Conservation (phyloP, 2,329 filamentous ascomycete species). For the Bipolaris zeicola region DNA sequence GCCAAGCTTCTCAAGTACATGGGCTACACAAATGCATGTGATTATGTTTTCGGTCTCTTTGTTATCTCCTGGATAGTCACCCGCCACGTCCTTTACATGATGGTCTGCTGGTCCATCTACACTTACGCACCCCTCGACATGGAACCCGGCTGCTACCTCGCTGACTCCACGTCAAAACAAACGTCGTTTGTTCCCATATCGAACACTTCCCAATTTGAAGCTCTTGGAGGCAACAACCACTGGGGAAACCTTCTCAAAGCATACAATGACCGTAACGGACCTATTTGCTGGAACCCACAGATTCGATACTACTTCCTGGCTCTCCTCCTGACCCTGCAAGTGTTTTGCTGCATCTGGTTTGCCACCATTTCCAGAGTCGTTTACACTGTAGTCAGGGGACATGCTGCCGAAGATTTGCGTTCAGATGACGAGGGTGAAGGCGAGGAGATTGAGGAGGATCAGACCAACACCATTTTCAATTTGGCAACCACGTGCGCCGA, state of each 20-base stretch:
- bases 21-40: constrained; percentile 71
- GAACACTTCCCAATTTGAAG: constrained; percentile 51
- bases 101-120: constrained; percentile 83
- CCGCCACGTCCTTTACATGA: constrained; percentile 79
- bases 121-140: constrained; percentile 67
- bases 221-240: constrained; percentile 50
- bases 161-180: constrained; percentile 53
- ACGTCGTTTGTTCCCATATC: constrained; percentile 57
- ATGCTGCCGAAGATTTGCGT: constrained; percentile 79
- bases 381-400: constrained; percentile 76
- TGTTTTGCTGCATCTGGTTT: constrained; percentile 86
- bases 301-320: constrained; percentile 79
- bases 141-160: constrained; percentile 71
- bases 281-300: constrained; percentile 77
- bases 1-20: constrained; percentile 93
- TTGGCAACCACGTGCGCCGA: constrained; percentile 39
- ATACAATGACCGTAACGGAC: constrained; percentile 71
- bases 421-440: constrained; percentile 84
- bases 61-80: constrained; percentile 82
- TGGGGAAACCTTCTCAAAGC: constrained; percentile 72
- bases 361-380: constrained; percentile 85
- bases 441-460: constrained; percentile 55
- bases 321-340: constrained; percentile 77
- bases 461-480: constrained; percentile 28
- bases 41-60: constrained; percentile 83